A percentile compares a stretch with the other conserved stretches of the same genome.
Evolutionary conservation across 2,329 filamentous ascomycete genomes (phyloP).

Genomic region (Aspergillus texensis): DNA sequence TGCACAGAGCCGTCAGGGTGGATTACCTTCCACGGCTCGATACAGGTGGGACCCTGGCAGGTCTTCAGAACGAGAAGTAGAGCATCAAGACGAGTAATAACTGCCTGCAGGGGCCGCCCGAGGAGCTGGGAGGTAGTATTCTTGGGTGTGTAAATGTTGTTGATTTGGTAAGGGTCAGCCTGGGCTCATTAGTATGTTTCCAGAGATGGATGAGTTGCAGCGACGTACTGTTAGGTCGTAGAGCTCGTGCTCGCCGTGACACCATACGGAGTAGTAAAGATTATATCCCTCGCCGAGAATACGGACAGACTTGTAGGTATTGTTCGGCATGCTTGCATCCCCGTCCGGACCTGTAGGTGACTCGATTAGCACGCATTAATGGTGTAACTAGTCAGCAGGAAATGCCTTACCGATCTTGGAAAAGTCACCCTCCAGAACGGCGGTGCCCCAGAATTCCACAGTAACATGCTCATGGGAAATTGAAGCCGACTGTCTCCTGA

Average conservation of each 20-base stretch:
- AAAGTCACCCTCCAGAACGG: conserved; percentile 35
- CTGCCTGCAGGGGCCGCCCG: conserved; percentile 23
- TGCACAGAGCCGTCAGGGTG: conserved; percentile 34
- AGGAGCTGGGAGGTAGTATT: conserved; percentile 19
- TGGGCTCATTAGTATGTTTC: conserved; percentile 13
- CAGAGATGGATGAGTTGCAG: not conserved
- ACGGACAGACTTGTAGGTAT: conserved; percentile 45
- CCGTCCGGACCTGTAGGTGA: conserved; percentile 21
- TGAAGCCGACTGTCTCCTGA: conserved; percentile 31
- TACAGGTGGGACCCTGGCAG: conserved; percentile 38
- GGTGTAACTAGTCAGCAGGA: not conserved
- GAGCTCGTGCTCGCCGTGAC: conserved; percentile 44
- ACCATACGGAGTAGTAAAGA: conserved; percentile 47
- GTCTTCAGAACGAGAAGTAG: conserved; percentile 44
- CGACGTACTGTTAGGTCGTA: conserved; percentile 39
- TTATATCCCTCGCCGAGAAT: conserved; percentile 39
- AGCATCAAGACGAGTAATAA: conserved; percentile 36
- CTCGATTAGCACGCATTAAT: not conserved
- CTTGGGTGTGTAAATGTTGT: conserved; percentile 33
- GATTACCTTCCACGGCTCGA: conserved; percentile 39
- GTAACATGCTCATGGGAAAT: conserved; percentile 58
- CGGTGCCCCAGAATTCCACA: conserved; percentile 59
- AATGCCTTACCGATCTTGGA: conserved; percentile 27
- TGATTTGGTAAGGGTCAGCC: conserved; percentile 40
- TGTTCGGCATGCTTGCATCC: conserved; percentile 29